Base-by-base conservation (phyloP, 768 basidiomycete species). In the Calocybe indica region DNA sequence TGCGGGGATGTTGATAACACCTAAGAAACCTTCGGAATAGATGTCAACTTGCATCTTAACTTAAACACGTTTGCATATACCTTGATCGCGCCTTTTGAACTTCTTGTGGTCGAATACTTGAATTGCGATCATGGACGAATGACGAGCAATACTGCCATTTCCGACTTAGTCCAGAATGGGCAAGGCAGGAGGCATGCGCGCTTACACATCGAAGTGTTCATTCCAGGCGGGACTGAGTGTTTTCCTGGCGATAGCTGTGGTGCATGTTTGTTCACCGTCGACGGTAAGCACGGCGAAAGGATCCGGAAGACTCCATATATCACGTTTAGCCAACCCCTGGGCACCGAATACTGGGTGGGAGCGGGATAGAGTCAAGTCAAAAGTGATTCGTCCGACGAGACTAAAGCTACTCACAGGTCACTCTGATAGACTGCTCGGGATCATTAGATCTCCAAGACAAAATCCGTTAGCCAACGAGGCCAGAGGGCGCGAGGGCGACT, bases 101-200 rank as follows among this genome's bases (percentile, higher is more conserved):
- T 88, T 91, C 60, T 81, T 78, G 65, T 91, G 84, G 73, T 95
- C 92, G 60, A 93, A 92, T 50, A 95, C 80, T 68, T 94, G 90
- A 40, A 94, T 87, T 22, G 78, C 75, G 58, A 94, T 76, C 55
- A 80, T 74, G 33, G 90, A 92, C 29, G 82, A 81, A 51, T 79
- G 82, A 39, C 79, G 83, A 54, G 92, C 79, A 52, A 73, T 75
- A 54, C 89, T 89, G 54, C 15, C 54, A 49, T 22, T 22, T 22
- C 22, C 22, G 22, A 22, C 22, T 22, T 22, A 22, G 22, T 22
- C 22, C 2, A 22, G 22, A 22, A 22, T 4, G 22, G 22, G 44
- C 50, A 55, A 36, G n/a, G n/a, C n/a, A n/a, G 10, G 68, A 43
- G 15, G 6, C 15, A 14, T 31, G 30, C 15, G 15, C 33, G 45